A percentile compares a stretch with the other conserved stretches of the same genome.
phyloP scores from a whole-genome alignment of 495 filamentous ascomycete genomes.

The Neohortaea acidophila region DNA sequence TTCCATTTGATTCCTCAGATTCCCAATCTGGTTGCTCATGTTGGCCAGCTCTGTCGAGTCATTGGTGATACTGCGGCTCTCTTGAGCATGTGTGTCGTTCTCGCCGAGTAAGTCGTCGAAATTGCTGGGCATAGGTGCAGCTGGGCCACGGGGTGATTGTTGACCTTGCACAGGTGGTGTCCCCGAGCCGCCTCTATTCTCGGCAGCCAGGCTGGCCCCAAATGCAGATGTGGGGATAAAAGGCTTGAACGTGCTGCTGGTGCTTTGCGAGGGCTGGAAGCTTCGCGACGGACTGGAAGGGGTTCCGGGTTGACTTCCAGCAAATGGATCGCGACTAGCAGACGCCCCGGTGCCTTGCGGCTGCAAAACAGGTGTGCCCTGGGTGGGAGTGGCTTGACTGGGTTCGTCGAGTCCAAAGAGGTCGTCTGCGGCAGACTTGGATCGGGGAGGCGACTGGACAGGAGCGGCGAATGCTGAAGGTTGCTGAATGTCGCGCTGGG shows the following conservation, averaged over 20 bases:
- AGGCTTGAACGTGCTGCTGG: constrained; percentile 57
- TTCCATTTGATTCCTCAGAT: constrained; percentile 81
- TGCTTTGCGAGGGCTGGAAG: constrained; percentile 25
- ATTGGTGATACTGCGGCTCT: constrained; percentile 67
- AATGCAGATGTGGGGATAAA: constrained; percentile 86
- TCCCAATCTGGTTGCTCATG: constrained; percentile 84
- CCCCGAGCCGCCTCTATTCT: constrained; percentile 61
- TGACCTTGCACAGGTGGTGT: constrained; percentile 28
- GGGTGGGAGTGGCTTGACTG: constrained; percentile 35
- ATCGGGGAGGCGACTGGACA: constrained; percentile 35
- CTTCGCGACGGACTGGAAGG: constrained; percentile 35
- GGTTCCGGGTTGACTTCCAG: constrained; percentile 31
- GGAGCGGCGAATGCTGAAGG: constrained; percentile 31
- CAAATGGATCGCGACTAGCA: constrained; percentile 43
- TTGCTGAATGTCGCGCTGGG: constrained; percentile 37
- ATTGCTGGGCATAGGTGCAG: constrained; percentile 18
- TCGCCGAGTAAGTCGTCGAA: constrained; percentile 91
- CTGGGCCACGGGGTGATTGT: constrained; percentile 21
- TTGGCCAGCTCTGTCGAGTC: constrained; percentile 94
- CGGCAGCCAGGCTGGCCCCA: constrained; percentile 64
- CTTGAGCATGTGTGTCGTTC: constrained; percentile 57
- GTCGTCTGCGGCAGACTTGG: constrained; percentile 75
- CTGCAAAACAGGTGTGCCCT: constrained; percentile 35
- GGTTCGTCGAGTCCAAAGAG: constrained; percentile 83
- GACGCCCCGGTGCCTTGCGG: constrained; percentile 11